Percentiles rank a stretch among this genome's conserved stretches.
These are phyloP conservation scores for Solanum gandarillasii DNA, from an alignment of 257 asterid genomes.

Conservation along the genomic window DNA sequence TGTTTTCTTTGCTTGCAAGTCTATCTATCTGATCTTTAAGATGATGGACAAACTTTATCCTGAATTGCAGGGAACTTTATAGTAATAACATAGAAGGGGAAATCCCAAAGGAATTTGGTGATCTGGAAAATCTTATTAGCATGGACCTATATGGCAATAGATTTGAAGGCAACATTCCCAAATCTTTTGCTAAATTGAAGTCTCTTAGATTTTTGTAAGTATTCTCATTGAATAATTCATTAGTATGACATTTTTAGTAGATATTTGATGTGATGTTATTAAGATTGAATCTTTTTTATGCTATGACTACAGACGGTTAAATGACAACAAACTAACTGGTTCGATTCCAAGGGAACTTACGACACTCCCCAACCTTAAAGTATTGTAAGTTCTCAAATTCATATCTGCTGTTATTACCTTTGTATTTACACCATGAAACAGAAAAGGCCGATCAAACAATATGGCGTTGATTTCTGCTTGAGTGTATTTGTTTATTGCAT, in stretches of 20 bases:
- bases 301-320: conserved; percentile 42
- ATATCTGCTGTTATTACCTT: neutral
- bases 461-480: neutral
- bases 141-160: conserved; percentile 74
- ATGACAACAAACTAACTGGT: conserved; percentile 70
- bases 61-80: conserved; percentile 66
- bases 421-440: neutral
- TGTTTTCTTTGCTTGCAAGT: neutral
- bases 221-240: neutral
- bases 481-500: conserved; percentile 1
- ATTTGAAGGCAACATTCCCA: conserved; percentile 57
- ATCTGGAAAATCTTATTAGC: conserved; percentile 57
- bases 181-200: conserved; percentile 56
- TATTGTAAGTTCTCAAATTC: conserved; percentile 45
- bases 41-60: neutral
- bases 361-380: conserved; percentile 52
- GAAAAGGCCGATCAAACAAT: neutral
- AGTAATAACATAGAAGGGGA: conserved; percentile 47
- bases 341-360: conserved; percentile 85
- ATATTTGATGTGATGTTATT: neutral
- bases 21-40: neutral
- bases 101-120: conserved; percentile 70
- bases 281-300: neutral
- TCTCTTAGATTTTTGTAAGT: conserved; percentile 75
- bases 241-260: neutral